Evolutionary conservation across 768 basidiomycete genomes (phyloP).

Genomic region (Lactarius hatsudake): DNA sequence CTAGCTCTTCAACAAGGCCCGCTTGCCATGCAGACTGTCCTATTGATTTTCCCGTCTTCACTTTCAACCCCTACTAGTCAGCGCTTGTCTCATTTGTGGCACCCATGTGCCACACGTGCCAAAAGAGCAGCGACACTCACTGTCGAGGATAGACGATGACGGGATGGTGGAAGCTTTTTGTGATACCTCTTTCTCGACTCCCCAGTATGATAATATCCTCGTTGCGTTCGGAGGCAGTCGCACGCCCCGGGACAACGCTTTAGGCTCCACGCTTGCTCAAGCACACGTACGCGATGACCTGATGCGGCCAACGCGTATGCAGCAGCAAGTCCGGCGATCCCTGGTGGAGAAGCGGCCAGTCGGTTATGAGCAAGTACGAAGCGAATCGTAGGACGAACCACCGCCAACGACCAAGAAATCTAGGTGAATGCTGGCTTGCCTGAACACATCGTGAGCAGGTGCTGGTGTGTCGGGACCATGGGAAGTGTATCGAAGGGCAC

Average conservation of each 20-base stretch:
- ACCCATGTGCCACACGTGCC: too few species aligned
- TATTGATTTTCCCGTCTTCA: conserved; percentile 23
- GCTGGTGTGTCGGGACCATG: not conserved
- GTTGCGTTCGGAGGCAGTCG: conserved; percentile 25
- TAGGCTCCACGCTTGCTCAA: conserved; percentile 14
- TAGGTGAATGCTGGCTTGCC: conserved; percentile 17
- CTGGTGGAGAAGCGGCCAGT: conserved; percentile 6
- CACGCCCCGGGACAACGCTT: conserved; percentile 17
- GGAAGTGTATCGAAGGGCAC: conserved; percentile 1
- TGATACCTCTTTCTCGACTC: conserved; percentile 23
- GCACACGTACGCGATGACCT: conserved; percentile 25
- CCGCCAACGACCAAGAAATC: conserved; percentile 27
- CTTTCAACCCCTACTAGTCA: conserved; percentile 12
- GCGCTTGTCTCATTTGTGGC: not conserved
- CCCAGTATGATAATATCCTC: conserved; percentile 25
- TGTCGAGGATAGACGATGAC: conserved; percentile 18
- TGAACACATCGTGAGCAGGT: not conserved
- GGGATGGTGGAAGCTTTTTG: conserved; percentile 5
- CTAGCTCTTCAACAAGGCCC: conserved; percentile 23
- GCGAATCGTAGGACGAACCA: conserved; percentile 15
- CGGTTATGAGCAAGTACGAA: not conserved
- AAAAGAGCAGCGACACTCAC: conserved; percentile 15
- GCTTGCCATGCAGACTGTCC: conserved; percentile 21
- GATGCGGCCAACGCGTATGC: conserved; percentile 26
- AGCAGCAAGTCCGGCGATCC: conserved; percentile 26